Base-by-base conservation (phyloP, 208 protist genomes). In the Trypanosoma mega region DNA sequence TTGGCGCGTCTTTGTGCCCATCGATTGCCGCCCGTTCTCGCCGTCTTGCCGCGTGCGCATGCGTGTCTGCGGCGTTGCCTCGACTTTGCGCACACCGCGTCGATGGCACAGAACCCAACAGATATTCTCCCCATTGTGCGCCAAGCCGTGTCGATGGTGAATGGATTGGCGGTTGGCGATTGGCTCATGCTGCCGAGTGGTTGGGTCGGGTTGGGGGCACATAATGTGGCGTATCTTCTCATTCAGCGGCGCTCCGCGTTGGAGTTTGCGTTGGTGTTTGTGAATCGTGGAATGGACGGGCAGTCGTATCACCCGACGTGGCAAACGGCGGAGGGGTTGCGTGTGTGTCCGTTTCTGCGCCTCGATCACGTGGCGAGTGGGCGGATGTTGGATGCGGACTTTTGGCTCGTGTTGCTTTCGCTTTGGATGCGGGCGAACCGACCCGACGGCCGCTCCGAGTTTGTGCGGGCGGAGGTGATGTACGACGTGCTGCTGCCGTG, bases 401-500 rank as follows among this genome's bases (percentile, higher is more conserved):
- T 89, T 57, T 93, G 86, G 86, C 49, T 87, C 36, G 29, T 91
- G n/a, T 45, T 78, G 30, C 51, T 89, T n/a, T 83, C 84, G 21
- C 57, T 92, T 34, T 92, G 78, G 78, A 87, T 87, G 75, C 63
- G 76, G 23, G 44, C 52, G 37, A 89, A 87, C 46, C 74, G 78
- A 54, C 78, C 85, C 24, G 45, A 72, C 31, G 68, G 72, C 44
- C 64, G 51, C 7, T 93, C 86, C 11, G 86, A 93, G 78, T 93
- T 81, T 60, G 72, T 78, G 57, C 77, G 86, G 1, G 69, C 49
- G n/a, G 86, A 93, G 51, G 86, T 93, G 16, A 83, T 93, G 46
- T 93, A 93, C 62, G 86, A 93, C 37, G 80, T 88, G 27, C 63
- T 93, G 23, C 68, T 93, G 41, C 87, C 87, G 43, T 93, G 84